Evolutionary conservation across 2,329 filamentous ascomycete species (phyloP), one percentile per base, ranked within the genome.

Genomic region (Aureobasidium sp.): DNA sequence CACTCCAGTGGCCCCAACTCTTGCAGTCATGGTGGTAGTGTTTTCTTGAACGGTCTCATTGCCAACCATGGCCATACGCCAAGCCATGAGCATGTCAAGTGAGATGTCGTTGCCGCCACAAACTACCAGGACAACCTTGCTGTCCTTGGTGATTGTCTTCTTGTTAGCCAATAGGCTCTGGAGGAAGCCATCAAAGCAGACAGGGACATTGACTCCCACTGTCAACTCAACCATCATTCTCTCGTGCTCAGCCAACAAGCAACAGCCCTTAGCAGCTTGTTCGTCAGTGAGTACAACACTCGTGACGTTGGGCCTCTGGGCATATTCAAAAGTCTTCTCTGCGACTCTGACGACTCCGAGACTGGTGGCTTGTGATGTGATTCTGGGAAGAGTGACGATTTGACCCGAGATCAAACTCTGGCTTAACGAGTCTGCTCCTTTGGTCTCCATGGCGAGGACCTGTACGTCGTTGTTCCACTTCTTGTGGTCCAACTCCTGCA

Each of bases 71-170:
- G 29, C 68, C 69, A 64, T 78, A 76, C 69, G 77, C 76, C 80
- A 84, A 48, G 75, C 74, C 43, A 74, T 75, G 63, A 84, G 70
- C 75, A 81, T 81, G 60, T 79, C 76, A 2, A 79, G 73, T 0
- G 75, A 80, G 39, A 84, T 75, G 68, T 81, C 81, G 55, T 76
- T 81, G 10, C 80, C 82, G 1, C 93, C 93, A 70, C 93, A 97
- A 8, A 97, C 86, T 26, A 96, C 81, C 59, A 97, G 78, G 1
- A 97, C 92, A 4, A 97, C 83, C 66, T 89, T 90, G 72, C 85
- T 88, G 63, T 82, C 76, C 0, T 79, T 77, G 75, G 82, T 87
- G 66, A 90, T 81, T 36, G 82, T 81, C 41, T 87, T 84, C 59
- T 61, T 61, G 27, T 41, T 47, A 0, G 92, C 76, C 10, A 84